Evolutionary conservation across 805 yeast genomes (phyloP), one percentile per base, ranked within the genome.

Genomic region (Saccharomycodes ludwigii): DNA sequence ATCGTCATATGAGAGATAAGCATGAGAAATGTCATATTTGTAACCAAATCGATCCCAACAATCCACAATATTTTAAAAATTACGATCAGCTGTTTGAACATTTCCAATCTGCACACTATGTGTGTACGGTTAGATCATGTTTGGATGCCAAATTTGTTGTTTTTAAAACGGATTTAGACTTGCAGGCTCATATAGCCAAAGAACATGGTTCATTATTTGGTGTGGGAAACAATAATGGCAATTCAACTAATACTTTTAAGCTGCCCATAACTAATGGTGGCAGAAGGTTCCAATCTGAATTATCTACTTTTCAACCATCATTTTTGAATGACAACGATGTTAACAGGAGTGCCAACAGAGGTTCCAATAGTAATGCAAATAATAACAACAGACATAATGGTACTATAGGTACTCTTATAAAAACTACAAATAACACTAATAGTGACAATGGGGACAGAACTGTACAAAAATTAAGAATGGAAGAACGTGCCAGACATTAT

Each of bases 1-100:
- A 71, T 40, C 55, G 74, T 20, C 99, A 91, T 54, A 68, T 86
- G 58, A 65, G 94, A 42, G 79, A 81, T 38, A 60, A 60, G 30
- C 98, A 91, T 54, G 95, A 86, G 50, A 73, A 76, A 41, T 91
- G 99, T 53, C 82, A 76, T 44, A 74, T 91, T 20, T 91, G 99
- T 59, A 94, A 85, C 42, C 76, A 71, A 49, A 52, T 66, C 3
- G 67, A 73, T 44, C 60, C 75, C 1, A 52, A 68, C 11, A 57
- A 62, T 18, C 93, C 93, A 1, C 76, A 72, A 42, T 85, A 81
- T 55, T 91, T 78, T 58, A 66, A 66, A 41, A 69, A 86, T 52
- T 88, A 88, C 49, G 78, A 78, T 27, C 63, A 72, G 24, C 62
- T 91, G 34, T 79, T 73, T 43, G 59, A 61, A 11, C 99, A 91